Evolutionary conservation across 176 grass and related monocot genomes (phyloP).

Genomic region (Leersia perrieri): DNA sequence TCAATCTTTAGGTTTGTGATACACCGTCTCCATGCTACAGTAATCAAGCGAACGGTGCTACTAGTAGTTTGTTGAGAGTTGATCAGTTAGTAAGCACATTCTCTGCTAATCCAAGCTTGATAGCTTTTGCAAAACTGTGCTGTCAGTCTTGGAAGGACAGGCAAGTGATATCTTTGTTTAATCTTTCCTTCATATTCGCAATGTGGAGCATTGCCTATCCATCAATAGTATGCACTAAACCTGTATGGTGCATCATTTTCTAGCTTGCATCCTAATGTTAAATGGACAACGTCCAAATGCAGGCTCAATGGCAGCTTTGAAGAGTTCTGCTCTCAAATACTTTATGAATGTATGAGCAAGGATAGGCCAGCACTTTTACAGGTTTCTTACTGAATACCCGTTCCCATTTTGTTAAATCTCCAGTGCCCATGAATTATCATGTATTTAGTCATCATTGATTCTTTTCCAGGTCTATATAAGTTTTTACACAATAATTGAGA

Average conservation of each 20-base stretch:
- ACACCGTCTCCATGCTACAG: constrained; percentile 24
- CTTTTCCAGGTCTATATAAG: constrained; percentile 77
- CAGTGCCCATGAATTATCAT: constrained; percentile 1
- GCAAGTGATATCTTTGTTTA: constrained; percentile 38
- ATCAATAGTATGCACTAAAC: constrained; percentile 9
- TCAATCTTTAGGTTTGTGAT: constrained; percentile 70
- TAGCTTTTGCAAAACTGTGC: constrained; percentile 91
- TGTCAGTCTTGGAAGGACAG: constrained; percentile 62
- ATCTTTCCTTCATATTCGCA: not conserved
- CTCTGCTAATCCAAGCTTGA: constrained; percentile 93
- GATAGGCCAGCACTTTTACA: constrained; percentile 85
- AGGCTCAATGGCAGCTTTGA: constrained; percentile 80
- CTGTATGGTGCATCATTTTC: not conserved
- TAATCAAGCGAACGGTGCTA: constrained; percentile 30
- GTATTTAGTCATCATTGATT: constrained; percentile 19
- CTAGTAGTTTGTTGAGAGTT: constrained; percentile 56
- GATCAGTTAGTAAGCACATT: constrained; percentile 93
- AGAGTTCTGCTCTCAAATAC: constrained; percentile 88
- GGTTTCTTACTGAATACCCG: constrained; percentile 43
- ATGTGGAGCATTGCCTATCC: not conserved
- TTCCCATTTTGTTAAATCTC: constrained; percentile 10
- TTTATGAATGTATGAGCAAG: constrained; percentile 99
- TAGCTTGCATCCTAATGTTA: not conserved
- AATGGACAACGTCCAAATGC: constrained; percentile 28
- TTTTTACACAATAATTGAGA: constrained; percentile 76